A percentile compares a stretch with the other conserved stretches of the same genome.
phyloP scores from a whole-genome alignment of 768 basidiomycete genomes.

The Coprinopsis cinerea region DNA sequence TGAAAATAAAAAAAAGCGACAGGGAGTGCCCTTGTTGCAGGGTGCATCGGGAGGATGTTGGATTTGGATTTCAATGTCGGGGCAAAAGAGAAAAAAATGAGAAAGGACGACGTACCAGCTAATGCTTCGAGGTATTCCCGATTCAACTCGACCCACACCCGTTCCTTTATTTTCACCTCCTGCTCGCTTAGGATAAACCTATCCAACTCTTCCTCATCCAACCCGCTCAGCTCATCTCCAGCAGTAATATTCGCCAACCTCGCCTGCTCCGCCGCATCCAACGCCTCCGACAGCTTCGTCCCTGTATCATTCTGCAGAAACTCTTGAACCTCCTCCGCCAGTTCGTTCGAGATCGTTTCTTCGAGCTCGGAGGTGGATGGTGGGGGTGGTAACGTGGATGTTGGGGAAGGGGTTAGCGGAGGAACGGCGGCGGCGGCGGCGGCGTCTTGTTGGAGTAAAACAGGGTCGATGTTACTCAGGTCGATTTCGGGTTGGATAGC shows the following conservation, averaged over 20 bases:
- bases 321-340: slow-evolving; percentile 65
- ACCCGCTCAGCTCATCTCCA: slow-evolving; percentile 56
- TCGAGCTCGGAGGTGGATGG: slow-evolving; percentile 37
- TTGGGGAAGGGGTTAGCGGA: neutral
- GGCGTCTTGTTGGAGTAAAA: slow-evolving; percentile 30
- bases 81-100: neutral
- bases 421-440: neutral
- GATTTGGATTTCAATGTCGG: neutral
- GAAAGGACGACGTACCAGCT: slow-evolving; percentile 52
- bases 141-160: slow-evolving; percentile 93
- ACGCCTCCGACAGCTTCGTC: slow-evolving; percentile 48
- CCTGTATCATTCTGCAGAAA: slow-evolving; percentile 62
- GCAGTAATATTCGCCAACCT: slow-evolving; percentile 48
- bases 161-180: slow-evolving; percentile 81
- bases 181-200: slow-evolving; percentile 70
- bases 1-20: too few species aligned
- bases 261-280: slow-evolving; percentile 62
- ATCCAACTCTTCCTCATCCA: slow-evolving; percentile 92
- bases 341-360: slow-evolving; percentile 51
- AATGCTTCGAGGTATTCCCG: slow-evolving; percentile 84
- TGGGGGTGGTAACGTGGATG: slow-evolving; percentile 9
- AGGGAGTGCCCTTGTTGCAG: too few species aligned
- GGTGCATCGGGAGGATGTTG: too few species aligned
- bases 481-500: slow-evolving; percentile 41
- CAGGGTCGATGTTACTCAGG: slow-evolving; percentile 50